Evolutionary conservation across 148 eudicot species (phyloP), one percentile per base, ranked within the genome.

Genomic region (Mesembryanthemum crystallinum): DNA sequence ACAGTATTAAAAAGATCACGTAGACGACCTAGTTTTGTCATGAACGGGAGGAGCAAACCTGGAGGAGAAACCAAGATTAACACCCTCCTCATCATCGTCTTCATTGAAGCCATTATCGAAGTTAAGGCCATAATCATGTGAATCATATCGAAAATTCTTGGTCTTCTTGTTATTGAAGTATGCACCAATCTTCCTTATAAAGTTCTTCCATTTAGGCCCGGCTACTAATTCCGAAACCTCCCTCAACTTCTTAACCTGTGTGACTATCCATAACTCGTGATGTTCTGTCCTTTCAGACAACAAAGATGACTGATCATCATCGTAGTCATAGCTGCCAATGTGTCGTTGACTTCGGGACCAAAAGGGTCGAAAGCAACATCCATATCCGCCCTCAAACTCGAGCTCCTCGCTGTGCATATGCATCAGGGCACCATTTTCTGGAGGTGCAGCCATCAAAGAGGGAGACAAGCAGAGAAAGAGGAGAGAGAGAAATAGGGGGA

Each of bases 161-260:
- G 73, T 80, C 54, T 39, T 80, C 54, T 73, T 87, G 43, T 72
- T 73, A 67, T 71, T 80, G 8, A 82, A 84, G 43, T 86, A 67
- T 33, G 76, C 88, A 11, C 98, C 86, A 1, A 89, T 67, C 63
- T 78, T 91, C 43, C 96, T 77, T 0, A 91, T 55, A 8, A 93
- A 85, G 75, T 89, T 93, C 88, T 93, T 93, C 98, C 98, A 93
- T 54, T 88, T 93, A n/a, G 96, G 98, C 30, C 98, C 96, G 0
- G 94, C 94, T 9, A 88, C 80, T 4, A 84, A 29, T 78, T 93
- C 98, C 5, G 96, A 84, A 8, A 66, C 73, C 67, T 86, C 92
- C 76, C 80, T 88, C 23, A 80, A 54, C 65, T 77, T 77, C 76
- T 80, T 86, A 11, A 86, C 39, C 27, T 80, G 82, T 60, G 33